Conservation (phyloP, 2,329 filamentous ascomycete genomes). For the Curvularia sp. region DNA sequence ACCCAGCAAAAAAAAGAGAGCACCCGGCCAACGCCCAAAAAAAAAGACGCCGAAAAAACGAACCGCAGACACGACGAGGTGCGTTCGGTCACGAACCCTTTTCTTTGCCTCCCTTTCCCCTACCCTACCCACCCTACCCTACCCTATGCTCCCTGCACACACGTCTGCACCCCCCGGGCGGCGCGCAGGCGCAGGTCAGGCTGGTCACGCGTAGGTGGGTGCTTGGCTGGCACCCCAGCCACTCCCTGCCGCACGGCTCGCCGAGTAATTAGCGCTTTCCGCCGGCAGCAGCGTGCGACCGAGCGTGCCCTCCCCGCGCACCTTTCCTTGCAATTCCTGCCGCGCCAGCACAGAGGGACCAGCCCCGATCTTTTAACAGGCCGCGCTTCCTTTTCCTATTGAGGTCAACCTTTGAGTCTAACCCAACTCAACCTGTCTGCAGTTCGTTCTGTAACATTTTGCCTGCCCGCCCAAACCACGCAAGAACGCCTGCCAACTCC, state of each 20-base stretch:
- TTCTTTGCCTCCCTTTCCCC: not conserved
- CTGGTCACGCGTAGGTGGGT: conserved; percentile 12
- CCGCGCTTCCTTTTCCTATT: conserved; percentile 44
- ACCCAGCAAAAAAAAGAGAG: too few species aligned
- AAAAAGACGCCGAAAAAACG: not conserved
- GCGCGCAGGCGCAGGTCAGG: conserved; percentile 10
- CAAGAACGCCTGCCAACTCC: conserved; percentile 33
- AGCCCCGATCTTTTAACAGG: conserved; percentile 44
- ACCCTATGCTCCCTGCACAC: not conserved
- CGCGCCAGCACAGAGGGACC: conserved; percentile 46
- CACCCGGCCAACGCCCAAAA: not conserved
- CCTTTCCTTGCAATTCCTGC: conserved; percentile 41
- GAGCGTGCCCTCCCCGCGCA: conserved; percentile 28
- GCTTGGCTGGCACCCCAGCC: conserved; percentile 18
- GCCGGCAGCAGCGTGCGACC: conserved; percentile 39
- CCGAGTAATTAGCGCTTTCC: conserved; percentile 27
- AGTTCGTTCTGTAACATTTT: conserved; percentile 41
- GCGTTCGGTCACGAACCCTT: conserved; percentile 8
- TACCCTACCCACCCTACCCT: not conserved
- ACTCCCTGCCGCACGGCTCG: conserved; percentile 24
- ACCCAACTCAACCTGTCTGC: conserved; percentile 37
- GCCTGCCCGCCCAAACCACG: conserved; percentile 31
- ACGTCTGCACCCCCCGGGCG: conserved; percentile 1
- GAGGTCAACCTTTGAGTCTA: conserved; percentile 45
- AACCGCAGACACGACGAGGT: conserved; percentile 29